phyloP scores from a whole-genome alignment of 164 flowering plant genomes.

The Liquidambar formosana region DNA sequence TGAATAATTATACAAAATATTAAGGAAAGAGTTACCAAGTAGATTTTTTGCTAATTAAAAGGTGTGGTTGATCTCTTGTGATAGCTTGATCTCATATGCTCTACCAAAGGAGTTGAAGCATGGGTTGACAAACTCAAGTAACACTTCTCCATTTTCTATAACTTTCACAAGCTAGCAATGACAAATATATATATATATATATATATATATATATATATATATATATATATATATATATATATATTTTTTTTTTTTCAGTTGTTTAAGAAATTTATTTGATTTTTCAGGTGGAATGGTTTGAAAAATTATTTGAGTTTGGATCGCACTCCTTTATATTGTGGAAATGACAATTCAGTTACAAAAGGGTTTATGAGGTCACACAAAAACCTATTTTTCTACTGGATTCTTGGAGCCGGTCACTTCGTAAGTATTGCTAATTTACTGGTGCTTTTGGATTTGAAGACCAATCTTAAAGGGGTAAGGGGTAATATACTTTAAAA shows the following conservation, averaged over 20 bases:
- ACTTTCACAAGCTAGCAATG: background rate
- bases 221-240: no score
- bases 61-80: background rate
- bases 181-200: no score
- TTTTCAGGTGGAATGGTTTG: constrained; percentile 21
- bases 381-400: constrained; percentile 15
- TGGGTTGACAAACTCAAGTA: constrained; percentile 36
- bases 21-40: no score
- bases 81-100: constrained; percentile 35
- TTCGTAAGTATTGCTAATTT: constrained; percentile 24
- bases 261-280: no score
- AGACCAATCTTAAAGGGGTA: no score
- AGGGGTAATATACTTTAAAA: no score
- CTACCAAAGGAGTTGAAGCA: constrained; percentile 30
- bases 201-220: no score
- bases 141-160: background rate
- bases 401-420: constrained; percentile 23
- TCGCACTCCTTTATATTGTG: constrained; percentile 16
- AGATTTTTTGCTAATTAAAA: no score
- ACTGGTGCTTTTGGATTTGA: no score
- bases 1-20: no score
- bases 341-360: constrained; percentile 7
- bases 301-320: constrained; percentile 6
- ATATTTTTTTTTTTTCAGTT: no score
- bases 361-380: constrained; percentile 14